Conservation (phyloP, 164 flowering plant species). For the Piper longum region DNA sequence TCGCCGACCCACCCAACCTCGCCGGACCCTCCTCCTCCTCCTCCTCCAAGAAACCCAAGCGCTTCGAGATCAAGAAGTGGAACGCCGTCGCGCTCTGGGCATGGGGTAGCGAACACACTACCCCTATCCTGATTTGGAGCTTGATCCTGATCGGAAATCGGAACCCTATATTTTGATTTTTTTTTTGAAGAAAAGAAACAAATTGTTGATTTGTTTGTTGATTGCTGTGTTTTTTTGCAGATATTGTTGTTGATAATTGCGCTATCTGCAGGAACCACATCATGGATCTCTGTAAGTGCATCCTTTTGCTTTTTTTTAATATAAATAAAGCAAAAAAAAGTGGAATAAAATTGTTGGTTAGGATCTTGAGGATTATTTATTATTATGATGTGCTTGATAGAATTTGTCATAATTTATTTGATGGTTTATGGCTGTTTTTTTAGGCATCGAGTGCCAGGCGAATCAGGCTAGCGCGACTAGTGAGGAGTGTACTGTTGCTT, state of each 20-base stretch:
- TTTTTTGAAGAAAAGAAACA: neutral
- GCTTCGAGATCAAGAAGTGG: slow-evolving; percentile 82
- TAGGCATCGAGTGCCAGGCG: slow-evolving; percentile 80
- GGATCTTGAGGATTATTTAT: too few relatives aligned
- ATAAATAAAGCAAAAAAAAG: neutral
- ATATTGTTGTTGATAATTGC: slow-evolving; percentile 73
- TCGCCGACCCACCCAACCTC: slow-evolving; percentile 22
- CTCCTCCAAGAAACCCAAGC: slow-evolving; percentile 42
- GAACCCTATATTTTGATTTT: neutral
- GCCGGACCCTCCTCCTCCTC: slow-evolving; percentile 23
- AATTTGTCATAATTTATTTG: too few relatives aligned
- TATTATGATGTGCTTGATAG: neutral
- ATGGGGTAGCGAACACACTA: slow-evolving; percentile 37
- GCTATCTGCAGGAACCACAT: slow-evolving; percentile 82
- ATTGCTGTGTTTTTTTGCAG: slow-evolving; percentile 18
- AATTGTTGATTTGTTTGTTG: neutral
- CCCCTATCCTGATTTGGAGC: neutral
- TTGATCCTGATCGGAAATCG: neutral
- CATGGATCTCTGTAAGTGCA: slow-evolving; percentile 76
- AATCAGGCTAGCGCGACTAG: slow-evolving; percentile 84
- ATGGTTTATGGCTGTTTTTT: neutral
- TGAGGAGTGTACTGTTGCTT: slow-evolving; percentile 80
- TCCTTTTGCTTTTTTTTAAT: neutral
- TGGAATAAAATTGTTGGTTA: neutral
- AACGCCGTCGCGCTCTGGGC: slow-evolving; percentile 83